Conservation (phyloP, 495 filamentous ascomycete species). For the Lepraria neglecta region DNA sequence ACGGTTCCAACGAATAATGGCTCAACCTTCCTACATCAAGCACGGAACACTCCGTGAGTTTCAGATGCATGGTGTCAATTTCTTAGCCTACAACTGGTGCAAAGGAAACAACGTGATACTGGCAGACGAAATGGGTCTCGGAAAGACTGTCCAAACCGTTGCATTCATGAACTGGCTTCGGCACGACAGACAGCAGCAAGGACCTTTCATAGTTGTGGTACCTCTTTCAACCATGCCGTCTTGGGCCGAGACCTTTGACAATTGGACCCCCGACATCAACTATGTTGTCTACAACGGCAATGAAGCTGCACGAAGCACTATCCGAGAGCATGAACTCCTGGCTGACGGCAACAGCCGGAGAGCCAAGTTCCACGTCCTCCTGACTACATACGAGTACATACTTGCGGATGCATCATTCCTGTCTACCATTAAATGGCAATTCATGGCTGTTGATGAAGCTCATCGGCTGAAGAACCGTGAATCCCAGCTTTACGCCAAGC, state of each 20-base stretch:
- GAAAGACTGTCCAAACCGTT: slow-evolving; percentile 97
- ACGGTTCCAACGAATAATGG: slow-evolving; percentile 61
- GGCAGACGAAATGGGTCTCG: slow-evolving; percentile 97
- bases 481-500: slow-evolving; percentile 78
- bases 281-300: slow-evolving; percentile 95
- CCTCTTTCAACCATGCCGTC: slow-evolving; percentile 93
- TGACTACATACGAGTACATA: slow-evolving; percentile 96
- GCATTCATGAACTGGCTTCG: slow-evolving; percentile 96
- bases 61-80: slow-evolving; percentile 89
- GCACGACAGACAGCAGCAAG: slow-evolving; percentile 83
- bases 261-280: slow-evolving; percentile 94
- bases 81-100: slow-evolving; percentile 90
- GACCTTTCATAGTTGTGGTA: slow-evolving; percentile 91
- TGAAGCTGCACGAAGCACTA: slow-evolving; percentile 69
- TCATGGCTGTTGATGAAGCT: slow-evolving; percentile 91
- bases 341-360: slow-evolving; percentile 73
- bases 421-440: slow-evolving; percentile 90
- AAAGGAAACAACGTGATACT: slow-evolving; percentile 88
- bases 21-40: slow-evolving; percentile 79
- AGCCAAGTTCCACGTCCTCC: slow-evolving; percentile 87
- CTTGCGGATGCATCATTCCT: slow-evolving; percentile 71
- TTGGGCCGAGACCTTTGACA: slow-evolving; percentile 95
- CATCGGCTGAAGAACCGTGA: slow-evolving; percentile 96
- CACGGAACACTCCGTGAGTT: slow-evolving; percentile 86
- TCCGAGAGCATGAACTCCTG: slow-evolving; percentile 82